Base-by-base conservation (phyloP, 1,284 basidiomycete genomes). In the Spongiforma sp. region DNA sequence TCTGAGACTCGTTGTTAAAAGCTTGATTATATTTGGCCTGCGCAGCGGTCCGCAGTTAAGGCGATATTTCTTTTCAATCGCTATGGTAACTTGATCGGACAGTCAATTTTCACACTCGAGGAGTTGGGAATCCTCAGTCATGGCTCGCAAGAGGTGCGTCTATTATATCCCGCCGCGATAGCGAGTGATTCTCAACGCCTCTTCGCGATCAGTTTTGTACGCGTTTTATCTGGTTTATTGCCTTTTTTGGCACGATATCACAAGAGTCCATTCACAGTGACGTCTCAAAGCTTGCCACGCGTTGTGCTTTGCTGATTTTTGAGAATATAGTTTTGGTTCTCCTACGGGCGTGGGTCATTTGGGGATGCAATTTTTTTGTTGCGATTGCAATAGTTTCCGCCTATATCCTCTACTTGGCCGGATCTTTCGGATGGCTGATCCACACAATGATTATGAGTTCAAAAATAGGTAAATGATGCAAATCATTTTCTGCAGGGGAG, bases 301-400 rank as follows among this genome's bases (percentile, higher is more conserved):
- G 15, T 4, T n/a, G 24, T 19, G 4, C 26, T 21, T 28, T n/a
- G 4, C 21, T 41, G 19, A 55, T 21, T 41, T 33, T 34, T 33
- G 17, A 32, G 8, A 7, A 19, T 17, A 3, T 28, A 68, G 67
- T 68, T 41, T 28, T 39, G 50, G 68, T 68, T 30, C 50, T 68
- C 41, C 28, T 69, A 21, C 59, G 67, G 19, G 68, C 65, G 2
- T 68, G 68, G 65, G 67, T 60, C 19, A 64, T 68, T n/a, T 68
- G 67, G 67, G 68, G 67, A 5, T 65, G 68, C 32, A 32, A 41
- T 3, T 10, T 19, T 48, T 21, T 17, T 5, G 33, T 57, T 12
- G 59, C 57, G 6, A 33, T 30, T 4, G 33, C 33, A 12, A 15
- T 69, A 28, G 39, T 62, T 7, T 9, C 21, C 12, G 21, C 24